Percentiles rank a stretch among this genome's conserved stretches.
Conservation (phyloP, 495 filamentous ascomycete genomes). For the Penicillium herquei region DNA sequence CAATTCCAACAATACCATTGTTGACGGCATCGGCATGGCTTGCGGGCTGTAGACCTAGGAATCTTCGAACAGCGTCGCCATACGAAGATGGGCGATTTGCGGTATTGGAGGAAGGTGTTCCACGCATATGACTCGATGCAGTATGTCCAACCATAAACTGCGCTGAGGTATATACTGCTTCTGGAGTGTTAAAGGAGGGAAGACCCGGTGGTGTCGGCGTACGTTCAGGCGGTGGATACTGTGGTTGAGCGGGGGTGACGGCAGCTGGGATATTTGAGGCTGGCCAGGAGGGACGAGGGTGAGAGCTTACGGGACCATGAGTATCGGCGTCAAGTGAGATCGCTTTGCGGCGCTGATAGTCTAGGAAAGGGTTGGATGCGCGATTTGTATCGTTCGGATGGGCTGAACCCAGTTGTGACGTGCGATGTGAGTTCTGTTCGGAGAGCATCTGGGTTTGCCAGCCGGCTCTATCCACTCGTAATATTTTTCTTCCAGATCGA, state of each 20-base stretch:
- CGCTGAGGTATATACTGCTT: slow-evolving; percentile 37
- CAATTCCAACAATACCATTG: slow-evolving; percentile 15
- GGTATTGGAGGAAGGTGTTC: neutral
- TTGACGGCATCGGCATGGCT: neutral
- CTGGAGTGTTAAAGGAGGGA: slow-evolving; percentile 45
- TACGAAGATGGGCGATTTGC: slow-evolving; percentile 18
- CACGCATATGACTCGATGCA: neutral
- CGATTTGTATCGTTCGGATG: neutral
- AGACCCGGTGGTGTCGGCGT: slow-evolving; percentile 47
- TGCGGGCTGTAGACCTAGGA: slow-evolving; percentile 19
- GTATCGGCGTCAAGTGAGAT: slow-evolving; percentile 21
- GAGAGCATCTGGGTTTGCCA: slow-evolving; percentile 17
- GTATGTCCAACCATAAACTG: slow-evolving; percentile 20
- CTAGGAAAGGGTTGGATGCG: slow-evolving; percentile 2
- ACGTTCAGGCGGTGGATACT: slow-evolving; percentile 40
- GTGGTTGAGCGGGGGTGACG: slow-evolving; percentile 32
- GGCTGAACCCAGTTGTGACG: neutral
- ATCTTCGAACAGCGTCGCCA: slow-evolving; percentile 24
- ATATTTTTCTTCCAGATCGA: slow-evolving; percentile 1
- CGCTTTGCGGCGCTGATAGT: slow-evolving; percentile 17
- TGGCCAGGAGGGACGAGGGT: slow-evolving; percentile 22
- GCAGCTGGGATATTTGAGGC: slow-evolving; percentile 20
- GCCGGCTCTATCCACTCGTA: slow-evolving; percentile 3
- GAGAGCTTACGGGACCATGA: slow-evolving; percentile 2
- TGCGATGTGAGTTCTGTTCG: slow-evolving; percentile 10